Percentiles rank a stretch among this genome's conserved stretches.
Evolutionary conservation across 176 grass and related monocot genomes (phyloP).

Genomic region (Raddia distichophylla): DNA sequence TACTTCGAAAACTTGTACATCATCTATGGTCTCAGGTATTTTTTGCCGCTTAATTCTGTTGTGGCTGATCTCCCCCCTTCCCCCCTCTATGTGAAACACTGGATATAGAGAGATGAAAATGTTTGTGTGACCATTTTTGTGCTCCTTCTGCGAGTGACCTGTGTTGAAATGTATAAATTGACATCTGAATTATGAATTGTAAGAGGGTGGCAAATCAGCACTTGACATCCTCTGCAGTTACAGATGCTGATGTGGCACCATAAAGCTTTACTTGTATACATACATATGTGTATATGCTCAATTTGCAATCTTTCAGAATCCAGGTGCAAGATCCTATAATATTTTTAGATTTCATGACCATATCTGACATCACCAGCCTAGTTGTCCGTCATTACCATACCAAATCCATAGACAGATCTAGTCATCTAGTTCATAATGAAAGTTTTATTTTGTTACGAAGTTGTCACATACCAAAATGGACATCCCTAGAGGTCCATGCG

Average conservation of each 20-base stretch:
- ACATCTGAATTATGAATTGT: not conserved
- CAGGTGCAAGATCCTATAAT: slow-evolving; percentile 5
- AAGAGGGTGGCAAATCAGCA: slow-evolving; percentile 9
- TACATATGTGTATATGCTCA: not conserved
- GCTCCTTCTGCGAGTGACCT: not conserved
- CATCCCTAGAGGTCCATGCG: not conserved
- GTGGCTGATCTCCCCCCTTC: not conserved
- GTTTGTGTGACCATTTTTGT: slow-evolving; percentile 1
- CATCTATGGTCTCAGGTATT: slow-evolving; percentile 80
- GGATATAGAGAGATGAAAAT: slow-evolving; percentile 15
- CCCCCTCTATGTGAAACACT: not conserved
- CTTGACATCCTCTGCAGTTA: slow-evolving; percentile 14
- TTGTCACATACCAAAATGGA: not conserved
- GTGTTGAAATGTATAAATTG: slow-evolving; percentile 8
- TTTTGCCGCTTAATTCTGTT: slow-evolving; percentile 21
- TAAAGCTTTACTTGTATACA: slow-evolving; percentile 11
- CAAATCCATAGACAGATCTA: not conserved
- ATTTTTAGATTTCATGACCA: slow-evolving; percentile 15
- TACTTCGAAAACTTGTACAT: slow-evolving; percentile 74
- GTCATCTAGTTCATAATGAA: slow-evolving; percentile 6
- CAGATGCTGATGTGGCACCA: slow-evolving; percentile 34
- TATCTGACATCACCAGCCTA: not conserved
- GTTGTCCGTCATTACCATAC: slow-evolving; percentile 2
- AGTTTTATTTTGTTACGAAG: slow-evolving; percentile 15
- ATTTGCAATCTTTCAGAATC: slow-evolving; percentile 23